A percentile compares a stretch with the other conserved stretches of the same genome.
Conservation (phyloP, 225 moss, liverwort and hornwort species). For the Polytrichum commune region DNA sequence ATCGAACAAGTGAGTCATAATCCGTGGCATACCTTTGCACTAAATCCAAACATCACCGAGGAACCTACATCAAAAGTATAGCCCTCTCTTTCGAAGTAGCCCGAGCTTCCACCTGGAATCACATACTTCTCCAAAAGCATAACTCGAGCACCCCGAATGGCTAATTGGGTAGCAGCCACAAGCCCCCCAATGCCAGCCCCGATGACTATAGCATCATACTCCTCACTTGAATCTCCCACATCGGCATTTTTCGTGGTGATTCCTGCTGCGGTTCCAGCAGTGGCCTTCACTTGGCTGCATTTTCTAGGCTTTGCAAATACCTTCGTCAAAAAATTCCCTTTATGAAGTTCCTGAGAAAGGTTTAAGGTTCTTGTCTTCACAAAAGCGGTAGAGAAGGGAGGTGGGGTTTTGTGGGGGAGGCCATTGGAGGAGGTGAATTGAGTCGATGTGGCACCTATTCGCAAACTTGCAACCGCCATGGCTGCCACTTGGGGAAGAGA, state of each 20-base stretch:
- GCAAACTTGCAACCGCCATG: constrained; percentile 3
- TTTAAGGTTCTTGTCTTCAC: not conserved
- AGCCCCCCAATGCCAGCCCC: constrained; percentile 93
- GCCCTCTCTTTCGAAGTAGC: constrained; percentile 68
- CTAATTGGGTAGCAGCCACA: constrained; percentile 83
- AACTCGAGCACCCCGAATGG: constrained; percentile 70
- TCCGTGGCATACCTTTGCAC: constrained; percentile 51
- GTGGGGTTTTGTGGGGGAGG: not conserved
- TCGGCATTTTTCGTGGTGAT: not conserved
- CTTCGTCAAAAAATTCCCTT: too few relatives aligned
- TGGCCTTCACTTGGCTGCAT: constrained; percentile 21
- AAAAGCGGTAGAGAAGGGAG: not conserved
- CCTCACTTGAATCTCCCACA: constrained; percentile 3
- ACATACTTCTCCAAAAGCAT: constrained; percentile 86
- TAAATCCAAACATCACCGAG: constrained; percentile 95
- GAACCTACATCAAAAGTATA: constrained; percentile 96
- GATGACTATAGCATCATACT: constrained; percentile 83
- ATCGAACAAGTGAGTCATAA: too few relatives aligned
- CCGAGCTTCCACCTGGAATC: constrained; percentile 90
- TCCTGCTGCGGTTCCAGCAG: constrained; percentile 19
- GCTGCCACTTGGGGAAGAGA: not conserved
- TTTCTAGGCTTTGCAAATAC: too few relatives aligned
- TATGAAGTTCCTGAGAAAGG: constrained; percentile 5
- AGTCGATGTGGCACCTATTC: not conserved
- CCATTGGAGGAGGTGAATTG: not conserved